Evolutionary conservation across 2,329 filamentous ascomycete species (phyloP).

Genomic region (Beauveria bassiana): DNA sequence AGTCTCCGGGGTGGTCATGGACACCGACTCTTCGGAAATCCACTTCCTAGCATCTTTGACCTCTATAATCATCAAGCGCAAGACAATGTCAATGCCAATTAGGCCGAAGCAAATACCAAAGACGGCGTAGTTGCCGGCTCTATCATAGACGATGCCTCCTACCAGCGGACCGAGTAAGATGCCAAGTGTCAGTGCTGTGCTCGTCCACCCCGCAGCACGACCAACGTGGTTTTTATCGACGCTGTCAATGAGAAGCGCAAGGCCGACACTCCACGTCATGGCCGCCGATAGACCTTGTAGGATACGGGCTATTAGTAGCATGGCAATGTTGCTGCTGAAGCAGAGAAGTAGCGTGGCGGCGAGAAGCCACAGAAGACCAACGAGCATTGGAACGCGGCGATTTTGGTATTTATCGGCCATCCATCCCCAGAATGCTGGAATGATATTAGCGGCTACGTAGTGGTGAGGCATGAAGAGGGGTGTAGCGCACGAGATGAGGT

Average conservation of each 20-base stretch:
- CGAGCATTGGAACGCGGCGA: slow-evolving; percentile 26
- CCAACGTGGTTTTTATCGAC: slow-evolving; percentile 25
- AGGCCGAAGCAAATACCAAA: slow-evolving; percentile 30
- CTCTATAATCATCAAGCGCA: slow-evolving; percentile 27
- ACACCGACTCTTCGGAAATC: slow-evolving; percentile 12
- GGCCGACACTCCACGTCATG: slow-evolving; percentile 29
- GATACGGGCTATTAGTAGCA: slow-evolving; percentile 25
- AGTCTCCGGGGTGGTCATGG: neutral
- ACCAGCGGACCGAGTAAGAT: slow-evolving; percentile 25
- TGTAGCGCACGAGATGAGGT: slow-evolving; percentile 22
- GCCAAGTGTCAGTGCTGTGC: slow-evolving; percentile 25
- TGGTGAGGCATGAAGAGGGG: neutral
- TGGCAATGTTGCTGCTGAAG: slow-evolving; percentile 22
- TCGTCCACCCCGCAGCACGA: slow-evolving; percentile 26
- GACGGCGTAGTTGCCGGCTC: slow-evolving; percentile 26
- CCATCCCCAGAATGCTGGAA: slow-evolving; percentile 27
- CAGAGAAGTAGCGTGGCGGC: slow-evolving; percentile 26
- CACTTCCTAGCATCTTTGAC: slow-evolving; percentile 24
- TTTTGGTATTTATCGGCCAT: slow-evolving; percentile 27
- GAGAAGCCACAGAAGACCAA: slow-evolving; percentile 22
- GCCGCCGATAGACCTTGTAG: slow-evolving; percentile 27
- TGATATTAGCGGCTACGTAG: neutral
- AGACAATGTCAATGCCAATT: slow-evolving; percentile 23
- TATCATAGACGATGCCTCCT: slow-evolving; percentile 26
- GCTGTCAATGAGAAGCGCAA: slow-evolving; percentile 28